These are phyloP conservation scores for Lipomyces yamanashiensis DNA, from an alignment of 805 yeast genomes.

Conservation along the genomic window DNA sequence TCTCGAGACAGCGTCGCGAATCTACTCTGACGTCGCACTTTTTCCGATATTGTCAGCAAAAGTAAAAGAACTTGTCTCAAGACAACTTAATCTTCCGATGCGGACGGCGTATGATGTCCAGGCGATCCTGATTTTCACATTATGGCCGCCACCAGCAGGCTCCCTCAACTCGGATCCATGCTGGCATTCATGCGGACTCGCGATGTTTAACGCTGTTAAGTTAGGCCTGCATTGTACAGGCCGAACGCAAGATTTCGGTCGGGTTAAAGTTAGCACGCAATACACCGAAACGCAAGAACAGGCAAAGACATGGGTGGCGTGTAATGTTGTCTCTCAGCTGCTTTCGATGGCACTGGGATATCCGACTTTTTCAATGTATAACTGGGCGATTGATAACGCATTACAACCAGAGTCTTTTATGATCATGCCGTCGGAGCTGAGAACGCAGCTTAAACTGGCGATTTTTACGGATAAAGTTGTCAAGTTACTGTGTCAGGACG, in stretches of 20 bases:
- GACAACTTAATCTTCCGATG: slow-evolving; percentile 43
- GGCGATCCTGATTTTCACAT: slow-evolving; percentile 83
- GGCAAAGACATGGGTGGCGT: slow-evolving; percentile 87
- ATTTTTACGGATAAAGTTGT: slow-evolving; percentile 86
- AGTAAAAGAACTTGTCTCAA: slow-evolving; percentile 33
- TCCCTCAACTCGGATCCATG: slow-evolving; percentile 94
- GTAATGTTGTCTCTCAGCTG: slow-evolving; percentile 86
- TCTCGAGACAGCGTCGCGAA: slow-evolving; percentile 79
- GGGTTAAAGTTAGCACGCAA: slow-evolving; percentile 49
- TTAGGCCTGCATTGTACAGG: slow-evolving; percentile 90
- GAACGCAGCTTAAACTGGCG: slow-evolving; percentile 80
- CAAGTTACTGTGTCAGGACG: slow-evolving; percentile 72
- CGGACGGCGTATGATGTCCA: slow-evolving; percentile 94
- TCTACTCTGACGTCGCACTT: slow-evolving; percentile 50
- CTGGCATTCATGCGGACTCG: slow-evolving; percentile 94
- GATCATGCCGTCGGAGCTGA: slow-evolving; percentile 62
- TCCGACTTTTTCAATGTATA: slow-evolving; percentile 89
- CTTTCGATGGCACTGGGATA: slow-evolving; percentile 93
- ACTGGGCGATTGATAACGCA: slow-evolving; percentile 64
- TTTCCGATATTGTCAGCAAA: slow-evolving; percentile 22
- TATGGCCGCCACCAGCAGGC: slow-evolving; percentile 96
- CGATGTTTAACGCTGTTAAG: slow-evolving; percentile 88
- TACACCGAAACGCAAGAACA: slow-evolving; percentile 65
- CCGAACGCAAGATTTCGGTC: slow-evolving; percentile 54
- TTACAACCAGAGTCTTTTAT: slow-evolving; percentile 53